Percentiles rank a stretch among this genome's conserved stretches.
phyloP scores from a whole-genome alignment of 768 basidiomycete species.

The Naganishia vaughanmartiniae region DNA sequence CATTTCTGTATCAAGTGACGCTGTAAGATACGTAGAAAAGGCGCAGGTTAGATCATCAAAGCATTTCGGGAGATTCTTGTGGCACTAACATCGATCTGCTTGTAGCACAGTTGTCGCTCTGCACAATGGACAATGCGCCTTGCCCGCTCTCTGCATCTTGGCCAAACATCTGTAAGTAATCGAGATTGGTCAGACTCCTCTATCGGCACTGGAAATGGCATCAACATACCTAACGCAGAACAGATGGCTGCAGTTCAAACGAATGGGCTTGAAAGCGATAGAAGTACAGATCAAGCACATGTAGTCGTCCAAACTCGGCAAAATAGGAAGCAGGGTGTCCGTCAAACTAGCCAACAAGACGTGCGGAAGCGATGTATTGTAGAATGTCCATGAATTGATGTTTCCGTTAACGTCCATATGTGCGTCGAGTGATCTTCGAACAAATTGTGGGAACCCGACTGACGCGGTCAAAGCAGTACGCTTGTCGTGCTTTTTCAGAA shows the following conservation, averaged over 20 bases:
- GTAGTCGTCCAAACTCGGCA: slow-evolving; percentile 60
- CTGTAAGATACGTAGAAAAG: slow-evolving; percentile 22
- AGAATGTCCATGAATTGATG: slow-evolving; percentile 50
- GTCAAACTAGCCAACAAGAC: slow-evolving; percentile 78
- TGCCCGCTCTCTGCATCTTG: slow-evolving; percentile 82
- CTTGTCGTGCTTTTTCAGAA: slow-evolving; percentile 87
- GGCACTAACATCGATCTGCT: slow-evolving; percentile 69
- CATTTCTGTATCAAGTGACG: slow-evolving; percentile 46
- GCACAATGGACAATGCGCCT: slow-evolving; percentile 78
- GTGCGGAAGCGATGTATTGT: slow-evolving; percentile 58
- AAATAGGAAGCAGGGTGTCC: slow-evolving; percentile 68
- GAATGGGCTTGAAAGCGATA: slow-evolving; percentile 88
- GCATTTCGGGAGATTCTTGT: neutral
- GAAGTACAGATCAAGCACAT: slow-evolving; percentile 80
- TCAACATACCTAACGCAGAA: slow-evolving; percentile 48
- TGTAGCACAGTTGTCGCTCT: slow-evolving; percentile 70
- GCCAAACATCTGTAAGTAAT: slow-evolving; percentile 60
- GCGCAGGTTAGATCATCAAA: neutral
- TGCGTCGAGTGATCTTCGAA: slow-evolving; percentile 46
- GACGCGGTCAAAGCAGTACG: slow-evolving; percentile 71
- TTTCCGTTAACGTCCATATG: slow-evolving; percentile 42
- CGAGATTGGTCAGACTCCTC: neutral
- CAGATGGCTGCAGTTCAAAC: slow-evolving; percentile 72
- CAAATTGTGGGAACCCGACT: slow-evolving; percentile 56
- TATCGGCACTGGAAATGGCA: slow-evolving; percentile 32